A percentile compares a stretch with the other conserved stretches of the same genome.
These are phyloP conservation scores for Orbilia javanica DNA, from an alignment of 2,329 filamentous ascomycete genomes.

Conservation along the genomic window DNA sequence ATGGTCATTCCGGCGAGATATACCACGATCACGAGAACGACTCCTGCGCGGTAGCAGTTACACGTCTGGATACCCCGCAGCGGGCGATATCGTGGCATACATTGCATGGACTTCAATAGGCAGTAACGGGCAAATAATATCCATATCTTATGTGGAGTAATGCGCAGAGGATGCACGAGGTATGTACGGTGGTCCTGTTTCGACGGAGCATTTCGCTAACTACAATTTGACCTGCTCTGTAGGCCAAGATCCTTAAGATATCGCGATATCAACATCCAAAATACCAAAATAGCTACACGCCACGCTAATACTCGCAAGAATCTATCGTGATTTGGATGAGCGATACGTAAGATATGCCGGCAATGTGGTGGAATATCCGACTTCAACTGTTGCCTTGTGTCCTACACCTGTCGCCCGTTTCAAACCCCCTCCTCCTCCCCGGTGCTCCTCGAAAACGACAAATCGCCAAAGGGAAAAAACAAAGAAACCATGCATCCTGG, in stretches of 20 bases:
- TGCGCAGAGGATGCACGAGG: neutral
- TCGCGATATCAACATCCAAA: neutral
- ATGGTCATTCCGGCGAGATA: neutral
- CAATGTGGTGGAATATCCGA: neutral
- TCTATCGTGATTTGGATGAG: neutral
- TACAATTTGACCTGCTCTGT: neutral
- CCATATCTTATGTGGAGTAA: neutral
- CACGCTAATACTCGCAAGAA: neutral
- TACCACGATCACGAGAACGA: neutral
- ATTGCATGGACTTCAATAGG: neutral
- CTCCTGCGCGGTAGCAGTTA: neutral
- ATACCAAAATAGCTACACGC: neutral
- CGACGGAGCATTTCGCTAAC: neutral
- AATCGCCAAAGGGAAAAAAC: neutral
- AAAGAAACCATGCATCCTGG: neutral
- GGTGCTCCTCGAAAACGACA: neutral
- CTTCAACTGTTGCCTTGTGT: slow-evolving; percentile 4
- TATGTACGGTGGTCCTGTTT: neutral
- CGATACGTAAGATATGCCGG: neutral
- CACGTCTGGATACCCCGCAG: neutral
- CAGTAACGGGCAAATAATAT: neutral
- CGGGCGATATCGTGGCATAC: neutral
- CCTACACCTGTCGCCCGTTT: neutral
- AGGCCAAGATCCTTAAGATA: neutral
- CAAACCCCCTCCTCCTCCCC: neutral